Conservation (phyloP, 2,329 filamentous ascomycete species). For the Colletotrichum orbiculare region DNA sequence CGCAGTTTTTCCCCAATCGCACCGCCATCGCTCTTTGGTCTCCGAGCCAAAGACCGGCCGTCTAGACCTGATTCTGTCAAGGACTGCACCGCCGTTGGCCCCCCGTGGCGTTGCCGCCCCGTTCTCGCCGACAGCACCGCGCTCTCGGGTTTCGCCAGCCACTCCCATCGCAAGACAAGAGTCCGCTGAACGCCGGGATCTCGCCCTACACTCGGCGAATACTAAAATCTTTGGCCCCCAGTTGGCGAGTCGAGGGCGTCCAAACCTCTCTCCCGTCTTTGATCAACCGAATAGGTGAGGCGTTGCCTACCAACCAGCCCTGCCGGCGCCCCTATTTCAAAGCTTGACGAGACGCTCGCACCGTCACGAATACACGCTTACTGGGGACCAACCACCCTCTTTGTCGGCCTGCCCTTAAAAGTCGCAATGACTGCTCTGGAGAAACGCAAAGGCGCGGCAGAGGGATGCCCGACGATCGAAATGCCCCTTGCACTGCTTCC, state of each 20-base stretch:
- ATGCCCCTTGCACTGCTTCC: slow-evolving; percentile 32
- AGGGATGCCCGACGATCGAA: slow-evolving; percentile 7
- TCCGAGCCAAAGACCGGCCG: background rate
- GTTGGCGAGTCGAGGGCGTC: background rate
- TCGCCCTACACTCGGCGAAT: background rate
- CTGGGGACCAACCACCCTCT: too few relatives aligned
- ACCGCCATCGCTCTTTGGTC: background rate
- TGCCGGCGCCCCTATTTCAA: background rate
- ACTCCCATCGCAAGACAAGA: background rate
- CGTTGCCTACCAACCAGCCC: slow-evolving; percentile 2
- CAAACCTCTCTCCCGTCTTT: background rate
- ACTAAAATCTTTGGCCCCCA: slow-evolving; percentile 14
- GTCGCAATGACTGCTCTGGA: background rate
- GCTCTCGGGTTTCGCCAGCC: background rate
- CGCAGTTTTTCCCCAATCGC: slow-evolving; percentile 13
- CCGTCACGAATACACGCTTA: too few relatives aligned
- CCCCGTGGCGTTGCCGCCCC: background rate
- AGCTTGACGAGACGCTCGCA: too few relatives aligned
- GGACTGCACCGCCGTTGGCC: slow-evolving; percentile 10
- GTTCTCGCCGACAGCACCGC: slow-evolving; percentile 19
- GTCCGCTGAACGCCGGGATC: slow-evolving; percentile 6
- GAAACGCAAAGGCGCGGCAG: slow-evolving; percentile 24
- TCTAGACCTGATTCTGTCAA: slow-evolving; percentile 16
- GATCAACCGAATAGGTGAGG: background rate
- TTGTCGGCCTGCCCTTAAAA: background rate